Evolutionary conservation across 495 filamentous ascomycete genomes (phyloP).

Genomic region (Penicillium parvum): DNA sequence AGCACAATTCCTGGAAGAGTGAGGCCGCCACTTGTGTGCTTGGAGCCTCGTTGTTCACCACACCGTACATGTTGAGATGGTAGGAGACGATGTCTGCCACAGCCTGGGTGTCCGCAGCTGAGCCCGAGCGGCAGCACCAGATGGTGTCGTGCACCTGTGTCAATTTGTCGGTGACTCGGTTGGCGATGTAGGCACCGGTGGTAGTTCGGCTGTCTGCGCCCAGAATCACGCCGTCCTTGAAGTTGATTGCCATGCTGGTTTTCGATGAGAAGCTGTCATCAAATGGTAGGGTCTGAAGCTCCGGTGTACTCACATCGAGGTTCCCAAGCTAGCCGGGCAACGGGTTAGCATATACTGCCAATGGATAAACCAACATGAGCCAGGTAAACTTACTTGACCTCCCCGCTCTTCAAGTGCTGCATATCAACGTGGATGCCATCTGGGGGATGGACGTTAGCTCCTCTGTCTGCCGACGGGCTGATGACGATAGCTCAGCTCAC

Average conservation of each 20-base stretch:
- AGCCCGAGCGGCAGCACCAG: slow-evolving; percentile 98
- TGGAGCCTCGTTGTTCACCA: slow-evolving; percentile 79
- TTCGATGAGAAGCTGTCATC: slow-evolving; percentile 11
- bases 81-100: slow-evolving; percentile 97
- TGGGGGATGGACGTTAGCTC: slow-evolving; percentile 37
- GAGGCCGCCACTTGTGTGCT: slow-evolving; percentile 91
- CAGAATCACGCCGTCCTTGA: slow-evolving; percentile 94
- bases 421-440: slow-evolving; percentile 99
- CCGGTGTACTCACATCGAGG: slow-evolving; percentile 76
- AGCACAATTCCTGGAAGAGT: slow-evolving; percentile 96
- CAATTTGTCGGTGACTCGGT: slow-evolving; percentile 98
- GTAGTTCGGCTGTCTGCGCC: slow-evolving; percentile 96
- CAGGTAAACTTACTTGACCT: slow-evolving; percentile 82
- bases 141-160: slow-evolving; percentile 98
- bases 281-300: slow-evolving; percentile 17
- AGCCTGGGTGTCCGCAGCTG: slow-evolving; percentile 95
- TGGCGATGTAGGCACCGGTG: slow-evolving; percentile 98
- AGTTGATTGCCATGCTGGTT: slow-evolving; percentile 73
- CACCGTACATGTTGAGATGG: slow-evolving; percentile 86
- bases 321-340: slow-evolving; percentile 66
- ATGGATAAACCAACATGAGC: too few species aligned
- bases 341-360: slow-evolving; percentile 23
- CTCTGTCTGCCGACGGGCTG: slow-evolving; percentile 2
- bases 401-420: slow-evolving; percentile 87
- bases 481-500: slow-evolving; percentile 40